phyloP scores from a whole-genome alignment of 345 rosid species.

The Citrus sp. region DNA sequence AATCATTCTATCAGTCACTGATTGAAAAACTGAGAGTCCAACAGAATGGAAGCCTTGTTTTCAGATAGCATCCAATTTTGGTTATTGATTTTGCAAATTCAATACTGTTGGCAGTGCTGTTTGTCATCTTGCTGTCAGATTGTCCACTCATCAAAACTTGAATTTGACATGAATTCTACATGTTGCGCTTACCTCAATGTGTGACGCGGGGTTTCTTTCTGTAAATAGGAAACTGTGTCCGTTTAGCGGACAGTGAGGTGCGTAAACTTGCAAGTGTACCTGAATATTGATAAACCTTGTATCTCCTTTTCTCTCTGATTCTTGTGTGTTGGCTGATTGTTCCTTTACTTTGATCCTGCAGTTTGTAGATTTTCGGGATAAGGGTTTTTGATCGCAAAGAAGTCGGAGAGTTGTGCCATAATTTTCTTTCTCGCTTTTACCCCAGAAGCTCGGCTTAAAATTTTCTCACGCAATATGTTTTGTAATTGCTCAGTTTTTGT shows the following conservation, averaged over 20 bases:
- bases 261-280: neutral
- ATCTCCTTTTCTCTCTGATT: neutral
- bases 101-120: constrained; percentile 16
- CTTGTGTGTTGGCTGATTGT: neutral
- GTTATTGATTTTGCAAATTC: neutral
- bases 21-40: constrained; percentile 66
- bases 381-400: constrained; percentile 2
- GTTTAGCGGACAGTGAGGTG: constrained; percentile 30
- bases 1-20: constrained; percentile 66
- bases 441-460: no score
- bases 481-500: neutral
- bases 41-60: constrained; percentile 73
- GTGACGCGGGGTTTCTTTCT: constrained; percentile 30
- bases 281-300: neutral
- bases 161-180: neutral
- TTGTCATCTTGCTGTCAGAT: neutral
- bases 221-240: constrained; percentile 26
- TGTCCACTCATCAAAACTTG: neutral
- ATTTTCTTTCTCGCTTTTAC: neutral
- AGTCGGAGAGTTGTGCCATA: constrained; percentile 6
- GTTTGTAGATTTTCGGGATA: constrained; percentile 45
- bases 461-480: neutral
- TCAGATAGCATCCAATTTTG: constrained; percentile 58
- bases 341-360: constrained; percentile 17
- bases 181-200: constrained; percentile 10